These are phyloP conservation scores for Metschnikowia proteae DNA, from an alignment of 805 yeast genomes.

Conservation along the genomic window DNA sequence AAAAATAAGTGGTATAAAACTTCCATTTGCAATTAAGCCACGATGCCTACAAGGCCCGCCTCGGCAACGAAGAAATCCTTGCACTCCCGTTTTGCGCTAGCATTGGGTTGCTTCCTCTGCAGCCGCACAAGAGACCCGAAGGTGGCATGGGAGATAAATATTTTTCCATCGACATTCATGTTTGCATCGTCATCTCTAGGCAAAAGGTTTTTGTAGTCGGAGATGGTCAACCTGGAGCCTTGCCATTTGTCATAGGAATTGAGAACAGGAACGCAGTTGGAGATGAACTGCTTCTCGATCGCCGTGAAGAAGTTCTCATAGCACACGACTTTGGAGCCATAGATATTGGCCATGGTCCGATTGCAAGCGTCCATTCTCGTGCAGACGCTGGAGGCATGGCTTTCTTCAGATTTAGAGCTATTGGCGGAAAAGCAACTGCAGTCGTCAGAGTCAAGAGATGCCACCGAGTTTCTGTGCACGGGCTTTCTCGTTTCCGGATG, in stretches of 20 bases:
- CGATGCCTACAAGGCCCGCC: slow-evolving; percentile 14
- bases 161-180: slow-evolving; percentile 9
- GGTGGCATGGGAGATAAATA: slow-evolving; percentile 12
- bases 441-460: slow-evolving; percentile 4
- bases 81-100: slow-evolving; percentile 6
- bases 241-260: slow-evolving; percentile 40
- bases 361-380: background rate
- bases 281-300: slow-evolving; percentile 35
- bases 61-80: slow-evolving; percentile 15
- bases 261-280: slow-evolving; percentile 35
- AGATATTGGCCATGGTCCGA: slow-evolving; percentile 1
- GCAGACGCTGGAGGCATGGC: slow-evolving; percentile 3
- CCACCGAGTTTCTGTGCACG: slow-evolving; percentile 3
- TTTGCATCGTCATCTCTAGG: slow-evolving; percentile 10
- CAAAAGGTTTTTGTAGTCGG: slow-evolving; percentile 10
- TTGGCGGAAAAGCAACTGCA: slow-evolving; percentile 10
- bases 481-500: slow-evolving; percentile 6
- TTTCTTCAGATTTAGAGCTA: slow-evolving; percentile 1
- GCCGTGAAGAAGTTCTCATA: slow-evolving; percentile 18
- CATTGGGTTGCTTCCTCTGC: slow-evolving; percentile 4
- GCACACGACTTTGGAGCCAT: slow-evolving; percentile 13
- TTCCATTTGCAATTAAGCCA: background rate
- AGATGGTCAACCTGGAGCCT: slow-evolving; percentile 15
- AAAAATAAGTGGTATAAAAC: too few species aligned
- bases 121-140: slow-evolving; percentile 10